Conservation (phyloP, 495 filamentous ascomycete genomes). For the Neurospora sp. region DNA sequence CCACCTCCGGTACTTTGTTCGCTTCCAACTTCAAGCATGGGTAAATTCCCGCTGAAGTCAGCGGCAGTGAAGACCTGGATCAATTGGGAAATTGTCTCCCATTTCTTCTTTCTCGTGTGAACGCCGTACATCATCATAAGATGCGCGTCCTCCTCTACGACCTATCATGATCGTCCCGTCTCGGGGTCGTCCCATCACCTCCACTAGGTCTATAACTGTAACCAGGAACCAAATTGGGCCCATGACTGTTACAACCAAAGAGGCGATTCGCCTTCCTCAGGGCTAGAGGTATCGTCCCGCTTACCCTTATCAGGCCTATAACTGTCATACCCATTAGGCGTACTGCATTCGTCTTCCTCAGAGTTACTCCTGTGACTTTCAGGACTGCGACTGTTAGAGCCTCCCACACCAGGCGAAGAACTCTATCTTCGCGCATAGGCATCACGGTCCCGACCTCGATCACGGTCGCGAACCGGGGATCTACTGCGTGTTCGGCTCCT, state of each 20-base stretch:
- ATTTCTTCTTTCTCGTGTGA: background rate
- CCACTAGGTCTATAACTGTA: background rate
- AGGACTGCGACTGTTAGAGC: background rate
- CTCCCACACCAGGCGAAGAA: background rate
- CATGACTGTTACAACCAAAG: background rate
- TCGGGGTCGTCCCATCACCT: background rate
- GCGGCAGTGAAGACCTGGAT: too few relatives aligned
- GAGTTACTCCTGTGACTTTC: background rate
- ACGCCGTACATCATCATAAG: background rate
- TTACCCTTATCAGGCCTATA: background rate
- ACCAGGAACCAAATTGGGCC: background rate
- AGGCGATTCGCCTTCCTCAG: background rate
- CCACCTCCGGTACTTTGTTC: background rate
- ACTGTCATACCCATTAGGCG: background rate
- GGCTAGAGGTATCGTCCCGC: background rate
- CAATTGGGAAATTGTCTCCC: too few relatives aligned
- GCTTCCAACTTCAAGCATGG: too few relatives aligned
- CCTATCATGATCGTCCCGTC: background rate
- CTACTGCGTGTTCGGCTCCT: slow-evolving; percentile 34
- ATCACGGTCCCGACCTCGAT: slow-evolving; percentile 35
- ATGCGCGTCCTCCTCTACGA: background rate
- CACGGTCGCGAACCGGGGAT: slow-evolving; percentile 32
- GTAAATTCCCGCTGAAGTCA: too few relatives aligned
- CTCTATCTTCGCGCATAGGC: slow-evolving; percentile 29
- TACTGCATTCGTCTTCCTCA: background rate